Evolutionary conservation across 495 filamentous ascomycete species (phyloP).

Genomic region (Talaromyces nanjingensis): DNA sequence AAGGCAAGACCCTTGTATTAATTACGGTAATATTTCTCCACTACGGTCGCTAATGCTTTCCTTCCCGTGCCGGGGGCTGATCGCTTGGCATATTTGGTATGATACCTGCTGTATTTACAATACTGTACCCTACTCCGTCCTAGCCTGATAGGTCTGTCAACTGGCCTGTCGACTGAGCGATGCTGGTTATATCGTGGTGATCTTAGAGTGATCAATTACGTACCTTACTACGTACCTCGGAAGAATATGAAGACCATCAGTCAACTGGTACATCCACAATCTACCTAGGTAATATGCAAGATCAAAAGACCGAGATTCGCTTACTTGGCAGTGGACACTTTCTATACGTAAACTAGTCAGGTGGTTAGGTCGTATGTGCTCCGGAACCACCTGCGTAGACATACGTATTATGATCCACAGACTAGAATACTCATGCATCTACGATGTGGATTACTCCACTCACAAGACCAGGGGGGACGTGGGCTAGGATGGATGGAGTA

Average conservation of each 20-base stretch:
- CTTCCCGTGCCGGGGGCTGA: background rate
- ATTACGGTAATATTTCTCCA: background rate
- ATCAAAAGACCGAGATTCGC: background rate
- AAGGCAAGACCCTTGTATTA: background rate
- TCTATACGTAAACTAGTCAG: background rate
- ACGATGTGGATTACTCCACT: background rate
- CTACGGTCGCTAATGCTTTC: constrained; percentile 7
- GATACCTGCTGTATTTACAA: background rate
- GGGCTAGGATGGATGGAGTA: background rate
- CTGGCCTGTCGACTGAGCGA: background rate
- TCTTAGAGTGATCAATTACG: background rate
- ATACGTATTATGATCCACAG: background rate
- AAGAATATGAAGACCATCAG: background rate
- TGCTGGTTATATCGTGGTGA: too few species aligned
- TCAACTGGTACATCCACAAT: background rate
- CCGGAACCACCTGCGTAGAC: background rate
- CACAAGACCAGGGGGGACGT: background rate
- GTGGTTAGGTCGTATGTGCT: background rate
- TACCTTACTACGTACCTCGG: background rate
- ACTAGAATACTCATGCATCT: background rate
- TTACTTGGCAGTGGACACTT: background rate
- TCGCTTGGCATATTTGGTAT: background rate
- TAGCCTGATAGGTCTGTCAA: background rate
- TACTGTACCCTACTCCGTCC: background rate
- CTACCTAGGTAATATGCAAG: background rate